A percentile compares a stretch with the other conserved stretches of the same genome.
Conservation (phyloP, 805 yeast genomes). For the Sugiyamaella boreocaroliniensis region DNA sequence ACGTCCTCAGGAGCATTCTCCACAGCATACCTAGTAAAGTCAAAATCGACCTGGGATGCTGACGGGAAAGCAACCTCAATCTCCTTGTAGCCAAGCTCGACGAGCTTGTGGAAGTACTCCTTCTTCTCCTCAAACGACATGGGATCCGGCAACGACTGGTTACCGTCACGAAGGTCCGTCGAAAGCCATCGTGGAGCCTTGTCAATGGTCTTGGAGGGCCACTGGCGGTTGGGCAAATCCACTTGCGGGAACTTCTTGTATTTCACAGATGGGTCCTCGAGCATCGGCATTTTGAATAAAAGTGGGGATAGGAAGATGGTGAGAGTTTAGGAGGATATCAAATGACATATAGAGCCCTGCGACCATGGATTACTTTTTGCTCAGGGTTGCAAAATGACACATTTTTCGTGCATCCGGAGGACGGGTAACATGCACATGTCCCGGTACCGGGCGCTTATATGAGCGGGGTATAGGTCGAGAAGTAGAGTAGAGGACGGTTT, state of each 20-base stretch:
- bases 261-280: conserved; percentile 54
- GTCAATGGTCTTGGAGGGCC: conserved; percentile 57
- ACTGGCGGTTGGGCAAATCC: conserved; percentile 53
- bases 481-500: background rate
- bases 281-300: conserved; percentile 25
- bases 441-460: background rate
- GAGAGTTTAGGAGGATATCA: background rate
- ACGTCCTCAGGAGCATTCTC: conserved; percentile 72
- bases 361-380: background rate
- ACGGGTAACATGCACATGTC: background rate
- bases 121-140: conserved; percentile 77
- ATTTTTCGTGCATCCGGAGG: background rate
- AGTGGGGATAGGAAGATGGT: background rate
- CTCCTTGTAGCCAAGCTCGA: conserved; percentile 73
- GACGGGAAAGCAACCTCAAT: conserved; percentile 80
- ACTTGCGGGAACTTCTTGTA: conserved; percentile 52
- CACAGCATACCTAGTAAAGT: conserved; percentile 69
- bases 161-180: conserved; percentile 78
- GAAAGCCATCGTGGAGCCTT: conserved; percentile 78
- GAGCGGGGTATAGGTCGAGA: too few species aligned
- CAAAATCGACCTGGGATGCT: conserved; percentile 75
- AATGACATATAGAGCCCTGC: background rate
- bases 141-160: conserved; percentile 80
- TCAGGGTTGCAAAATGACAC: background rate
- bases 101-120: conserved; percentile 57